phyloP scores from a whole-genome alignment of 192 early-diverging fungal genomes.

The Podila clonocystis region DNA sequence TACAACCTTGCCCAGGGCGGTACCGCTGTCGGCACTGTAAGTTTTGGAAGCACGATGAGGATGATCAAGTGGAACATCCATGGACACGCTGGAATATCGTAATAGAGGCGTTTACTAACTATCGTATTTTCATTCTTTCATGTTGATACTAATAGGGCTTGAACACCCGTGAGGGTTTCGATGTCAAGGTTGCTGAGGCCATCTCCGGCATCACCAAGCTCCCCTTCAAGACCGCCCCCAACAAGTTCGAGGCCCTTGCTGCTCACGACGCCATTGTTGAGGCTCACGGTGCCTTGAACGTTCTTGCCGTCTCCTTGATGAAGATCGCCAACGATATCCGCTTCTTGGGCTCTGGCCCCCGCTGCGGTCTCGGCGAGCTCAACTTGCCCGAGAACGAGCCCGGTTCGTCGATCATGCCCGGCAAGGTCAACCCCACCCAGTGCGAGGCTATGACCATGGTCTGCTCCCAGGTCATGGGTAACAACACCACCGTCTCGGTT shows the following conservation, averaged over 20 bases:
- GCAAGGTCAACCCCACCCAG: constrained; percentile 99
- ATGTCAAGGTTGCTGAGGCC: constrained; percentile 87
- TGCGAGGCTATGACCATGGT: constrained; percentile 99
- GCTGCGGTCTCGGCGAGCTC: constrained; percentile 98
- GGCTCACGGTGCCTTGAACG: constrained; percentile 95
- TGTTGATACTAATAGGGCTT: constrained; percentile 65
- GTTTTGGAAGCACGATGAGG: constrained; percentile 4
- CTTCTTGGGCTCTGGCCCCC: constrained; percentile 87
- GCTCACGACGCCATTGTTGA: constrained; percentile 99
- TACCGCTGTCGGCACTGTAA: constrained; percentile 93
- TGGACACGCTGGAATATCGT: not conserved
- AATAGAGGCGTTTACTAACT: no score
- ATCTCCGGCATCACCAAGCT: constrained; percentile 90
- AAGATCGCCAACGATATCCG: constrained; percentile 99
- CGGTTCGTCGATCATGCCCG: constrained; percentile 99
- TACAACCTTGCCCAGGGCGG: constrained; percentile 97
- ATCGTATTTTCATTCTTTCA: no score
- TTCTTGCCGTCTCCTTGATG: constrained; percentile 93
- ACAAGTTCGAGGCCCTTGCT: constrained; percentile 99
- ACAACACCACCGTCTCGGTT: constrained; percentile 93
- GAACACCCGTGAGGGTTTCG: constrained; percentile 95
- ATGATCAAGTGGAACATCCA: not conserved
- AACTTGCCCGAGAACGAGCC: constrained; percentile 98
- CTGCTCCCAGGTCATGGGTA: constrained; percentile 98
- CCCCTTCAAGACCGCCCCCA: constrained; percentile 95